Evolutionary conservation across 2,329 filamentous ascomycete species (phyloP).

Genomic region (Ophiostoma piceae): DNA sequence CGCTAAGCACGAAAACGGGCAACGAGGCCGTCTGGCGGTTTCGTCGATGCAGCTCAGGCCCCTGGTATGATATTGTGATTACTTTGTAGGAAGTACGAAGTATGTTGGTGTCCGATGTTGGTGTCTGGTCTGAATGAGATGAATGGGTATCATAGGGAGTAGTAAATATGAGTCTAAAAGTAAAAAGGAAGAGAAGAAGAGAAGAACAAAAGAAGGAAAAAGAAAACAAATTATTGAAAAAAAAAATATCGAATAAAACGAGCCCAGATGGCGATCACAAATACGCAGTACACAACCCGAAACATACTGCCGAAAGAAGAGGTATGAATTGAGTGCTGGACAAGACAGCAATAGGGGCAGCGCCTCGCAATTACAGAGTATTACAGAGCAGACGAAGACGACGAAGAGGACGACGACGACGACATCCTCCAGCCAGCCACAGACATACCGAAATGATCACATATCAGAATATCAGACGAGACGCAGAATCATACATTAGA

Average conservation of each 20-base stretch:
- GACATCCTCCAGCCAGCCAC: not conserved
- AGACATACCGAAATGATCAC: not conserved
- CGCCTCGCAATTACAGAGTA: not conserved
- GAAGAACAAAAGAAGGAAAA: not conserved
- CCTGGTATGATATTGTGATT: not conserved
- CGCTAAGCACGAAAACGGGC: slow-evolving; percentile 9
- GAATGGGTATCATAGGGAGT: too few relatives aligned
- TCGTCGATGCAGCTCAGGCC: slow-evolving; percentile 1
- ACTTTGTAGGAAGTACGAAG: too few relatives aligned
- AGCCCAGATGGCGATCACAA: not conserved
- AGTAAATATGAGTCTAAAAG: too few relatives aligned
- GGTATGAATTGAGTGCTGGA: not conserved
- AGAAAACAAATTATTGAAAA: not conserved
- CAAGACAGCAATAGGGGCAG: not conserved
- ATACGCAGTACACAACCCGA: not conserved
- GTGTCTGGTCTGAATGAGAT: too few relatives aligned
- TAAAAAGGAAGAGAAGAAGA: not conserved
- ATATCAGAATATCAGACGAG: slow-evolving; percentile 9
- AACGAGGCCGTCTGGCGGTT: slow-evolving; percentile 8
- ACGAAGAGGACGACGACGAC: not conserved
- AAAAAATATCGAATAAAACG: too few relatives aligned
- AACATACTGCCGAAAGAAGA: not conserved
- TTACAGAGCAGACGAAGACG: too few relatives aligned
- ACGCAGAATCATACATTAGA: not conserved
- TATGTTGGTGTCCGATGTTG: too few relatives aligned